Evolutionary conservation across 345 rosid genomes (phyloP).

Genomic region (Salix arbutifolia): DNA sequence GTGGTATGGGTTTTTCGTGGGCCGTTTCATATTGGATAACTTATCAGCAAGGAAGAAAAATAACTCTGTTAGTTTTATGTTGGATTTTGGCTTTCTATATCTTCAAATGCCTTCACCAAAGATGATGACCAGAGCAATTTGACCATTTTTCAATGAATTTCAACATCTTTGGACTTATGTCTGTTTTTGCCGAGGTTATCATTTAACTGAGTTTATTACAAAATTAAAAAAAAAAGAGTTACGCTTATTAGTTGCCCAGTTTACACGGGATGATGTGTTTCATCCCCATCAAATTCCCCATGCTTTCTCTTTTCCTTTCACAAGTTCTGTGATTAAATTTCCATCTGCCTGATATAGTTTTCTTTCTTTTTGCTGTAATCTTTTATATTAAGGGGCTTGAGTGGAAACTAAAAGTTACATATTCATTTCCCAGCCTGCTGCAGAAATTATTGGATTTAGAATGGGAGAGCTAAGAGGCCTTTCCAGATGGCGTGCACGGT

Average conservation of each 20-base stretch:
- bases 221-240: no score
- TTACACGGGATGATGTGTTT: no score
- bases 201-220: background rate
- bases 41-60: background rate
- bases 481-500: conserved; percentile 89
- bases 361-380: conserved; percentile 7
- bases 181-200: background rate
- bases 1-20: no score
- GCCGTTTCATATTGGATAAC: background rate
- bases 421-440: conserved; percentile 74
- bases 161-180: background rate
- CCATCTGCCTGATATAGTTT: conserved; percentile 15
- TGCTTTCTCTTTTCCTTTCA: background rate
- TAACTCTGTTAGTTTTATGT: background rate
- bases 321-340: background rate
- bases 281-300: no score
- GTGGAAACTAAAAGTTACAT: conserved; percentile 34
- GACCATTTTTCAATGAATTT: no score
- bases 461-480: conserved; percentile 92
- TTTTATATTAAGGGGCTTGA: conserved; percentile 19
- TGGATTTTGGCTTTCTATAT: background rate
- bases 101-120: background rate
- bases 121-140: background rate
- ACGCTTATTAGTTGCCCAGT: no score
- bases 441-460: conserved; percentile 88